Conservation (phyloP, 1,284 basidiomycete species). For the Porogramme epimiltina region DNA sequence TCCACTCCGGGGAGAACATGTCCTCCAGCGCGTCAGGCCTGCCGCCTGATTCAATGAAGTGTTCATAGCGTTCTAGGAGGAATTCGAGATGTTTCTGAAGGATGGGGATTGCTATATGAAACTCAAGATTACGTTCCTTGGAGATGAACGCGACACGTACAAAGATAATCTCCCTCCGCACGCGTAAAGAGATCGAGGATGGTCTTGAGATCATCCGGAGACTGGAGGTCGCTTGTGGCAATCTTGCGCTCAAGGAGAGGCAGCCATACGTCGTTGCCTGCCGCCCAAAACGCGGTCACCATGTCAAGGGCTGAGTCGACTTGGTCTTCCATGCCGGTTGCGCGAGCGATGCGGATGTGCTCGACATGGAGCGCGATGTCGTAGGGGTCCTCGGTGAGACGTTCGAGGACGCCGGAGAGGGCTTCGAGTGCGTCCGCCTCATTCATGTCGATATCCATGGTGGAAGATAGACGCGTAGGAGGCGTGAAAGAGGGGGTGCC, state of each 20-base stretch:
- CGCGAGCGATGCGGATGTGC: conserved; percentile 61
- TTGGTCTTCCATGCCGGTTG: conserved; percentile 59
- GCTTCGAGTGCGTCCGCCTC: conserved; percentile 53
- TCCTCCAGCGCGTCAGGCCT: conserved; percentile 53
- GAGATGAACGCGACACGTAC: conserved; percentile 47
- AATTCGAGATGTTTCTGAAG: conserved; percentile 73
- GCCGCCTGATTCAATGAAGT: conserved; percentile 44
- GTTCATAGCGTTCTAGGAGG: conserved; percentile 55
- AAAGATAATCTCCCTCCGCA: conserved; percentile 82
- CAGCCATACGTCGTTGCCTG: conserved; percentile 68
- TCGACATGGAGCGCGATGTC: conserved; percentile 62
- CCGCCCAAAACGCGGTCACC: conserved; percentile 62
- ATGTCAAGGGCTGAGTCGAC: conserved; percentile 64
- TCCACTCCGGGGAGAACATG: conserved; percentile 62
- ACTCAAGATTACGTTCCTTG: conserved; percentile 19
- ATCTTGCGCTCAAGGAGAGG: conserved; percentile 60
- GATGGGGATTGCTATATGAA: conserved; percentile 64
- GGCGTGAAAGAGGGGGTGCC: not conserved
- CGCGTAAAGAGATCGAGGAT: conserved; percentile 65
- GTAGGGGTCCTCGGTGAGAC: conserved; percentile 60
- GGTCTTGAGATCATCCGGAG: conserved; percentile 52
- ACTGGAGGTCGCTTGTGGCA: conserved; percentile 47
- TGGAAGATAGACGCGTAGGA: not conserved
- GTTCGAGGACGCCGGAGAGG: conserved; percentile 56
- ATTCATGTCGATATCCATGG: conserved; percentile 32